phyloP scores from a whole-genome alignment of 1,139 yeast genomes.

The Geotrichum fermentans region DNA sequence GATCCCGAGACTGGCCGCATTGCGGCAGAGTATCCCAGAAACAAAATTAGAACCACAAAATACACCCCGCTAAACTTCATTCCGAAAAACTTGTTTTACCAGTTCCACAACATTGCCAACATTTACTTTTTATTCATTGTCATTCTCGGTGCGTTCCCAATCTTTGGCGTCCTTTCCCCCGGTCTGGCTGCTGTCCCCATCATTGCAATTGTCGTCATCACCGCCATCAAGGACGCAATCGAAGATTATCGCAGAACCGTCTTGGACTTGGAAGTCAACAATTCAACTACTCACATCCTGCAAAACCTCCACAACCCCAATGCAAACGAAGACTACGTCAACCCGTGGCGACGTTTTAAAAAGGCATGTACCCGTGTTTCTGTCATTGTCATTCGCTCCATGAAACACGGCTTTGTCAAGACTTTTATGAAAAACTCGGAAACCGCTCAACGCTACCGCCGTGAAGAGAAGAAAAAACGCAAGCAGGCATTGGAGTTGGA shows the following conservation, averaged over 20 bases:
- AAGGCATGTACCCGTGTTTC: constrained; percentile 39
- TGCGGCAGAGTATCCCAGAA: constrained; percentile 53
- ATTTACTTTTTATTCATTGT: constrained; percentile 71
- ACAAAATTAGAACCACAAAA: constrained; percentile 88
- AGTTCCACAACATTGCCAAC: constrained; percentile 83
- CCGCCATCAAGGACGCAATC: constrained; percentile 89
- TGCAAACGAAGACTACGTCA: constrained; percentile 58
- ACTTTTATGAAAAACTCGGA: constrained; percentile 18
- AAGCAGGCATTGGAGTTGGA: constrained; percentile 22
- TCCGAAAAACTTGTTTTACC: constrained; percentile 71
- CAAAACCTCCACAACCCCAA: constrained; percentile 68
- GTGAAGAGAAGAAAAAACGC: neutral
- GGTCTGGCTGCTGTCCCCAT: constrained; percentile 91
- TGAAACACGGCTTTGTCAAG: constrained; percentile 10
- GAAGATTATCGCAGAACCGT: constrained; percentile 86
- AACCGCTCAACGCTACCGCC: constrained; percentile 16
- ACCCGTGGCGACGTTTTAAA: constrained; percentile 65
- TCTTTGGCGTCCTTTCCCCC: constrained; percentile 89
- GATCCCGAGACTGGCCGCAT: constrained; percentile 49
- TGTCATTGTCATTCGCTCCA: constrained; percentile 23
- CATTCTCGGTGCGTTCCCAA: constrained; percentile 70
- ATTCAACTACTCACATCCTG: constrained; percentile 74
- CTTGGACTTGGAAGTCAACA: constrained; percentile 79
- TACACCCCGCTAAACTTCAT: constrained; percentile 84
- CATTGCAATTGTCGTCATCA: constrained; percentile 82